Percentiles rank a stretch among this genome's conserved stretches.
These are phyloP conservation scores for Puccinia coronata DNA, from an alignment of 1,284 basidiomycete species.

Conservation along the genomic window DNA sequence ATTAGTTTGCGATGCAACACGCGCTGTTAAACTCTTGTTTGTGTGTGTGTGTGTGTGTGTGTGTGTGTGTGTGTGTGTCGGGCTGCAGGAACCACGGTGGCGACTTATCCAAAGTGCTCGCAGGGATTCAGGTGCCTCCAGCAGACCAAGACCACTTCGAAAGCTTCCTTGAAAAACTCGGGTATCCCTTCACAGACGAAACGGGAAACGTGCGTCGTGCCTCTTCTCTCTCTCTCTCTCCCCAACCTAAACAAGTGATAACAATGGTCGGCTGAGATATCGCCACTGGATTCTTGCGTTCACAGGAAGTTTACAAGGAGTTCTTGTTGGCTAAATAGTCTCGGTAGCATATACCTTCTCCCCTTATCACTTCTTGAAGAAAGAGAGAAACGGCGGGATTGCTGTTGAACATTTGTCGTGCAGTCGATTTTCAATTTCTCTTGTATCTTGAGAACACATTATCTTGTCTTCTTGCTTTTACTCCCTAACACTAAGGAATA, in stretches of 20 bases:
- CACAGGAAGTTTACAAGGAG: constrained; percentile 40
- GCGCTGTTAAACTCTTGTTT: too few relatives aligned
- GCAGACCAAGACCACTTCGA: constrained; percentile 70
- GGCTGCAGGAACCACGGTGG: constrained; percentile 43
- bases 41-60: too few relatives aligned
- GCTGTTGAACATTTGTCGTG: too few relatives aligned
- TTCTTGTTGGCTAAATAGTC: constrained; percentile 32
- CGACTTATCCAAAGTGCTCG: constrained; percentile 62
- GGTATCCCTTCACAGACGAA: constrained; percentile 64
- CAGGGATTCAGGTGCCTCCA: constrained; percentile 86
- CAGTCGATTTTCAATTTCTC: too few relatives aligned
- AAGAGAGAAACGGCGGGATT: too few relatives aligned
- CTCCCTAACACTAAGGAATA: too few relatives aligned
- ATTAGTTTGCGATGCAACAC: too few relatives aligned
- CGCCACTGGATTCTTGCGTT: neutral
- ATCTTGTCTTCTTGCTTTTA: too few relatives aligned
- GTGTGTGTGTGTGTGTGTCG: too few relatives aligned
- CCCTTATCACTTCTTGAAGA: too few relatives aligned
- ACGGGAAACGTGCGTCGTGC: constrained; percentile 29
- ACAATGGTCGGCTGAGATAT: neutral
- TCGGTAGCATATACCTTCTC: too few relatives aligned
- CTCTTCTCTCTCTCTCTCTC: neutral
- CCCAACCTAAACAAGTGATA: neutral
- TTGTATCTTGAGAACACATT: too few relatives aligned
- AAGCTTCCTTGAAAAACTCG: constrained; percentile 73